A percentile compares a stretch with the other conserved stretches of the same genome.
These are phyloP conservation scores for Nicotiana noctiflora DNA, from an alignment of 257 asterid genomes.

Conservation along the genomic window DNA sequence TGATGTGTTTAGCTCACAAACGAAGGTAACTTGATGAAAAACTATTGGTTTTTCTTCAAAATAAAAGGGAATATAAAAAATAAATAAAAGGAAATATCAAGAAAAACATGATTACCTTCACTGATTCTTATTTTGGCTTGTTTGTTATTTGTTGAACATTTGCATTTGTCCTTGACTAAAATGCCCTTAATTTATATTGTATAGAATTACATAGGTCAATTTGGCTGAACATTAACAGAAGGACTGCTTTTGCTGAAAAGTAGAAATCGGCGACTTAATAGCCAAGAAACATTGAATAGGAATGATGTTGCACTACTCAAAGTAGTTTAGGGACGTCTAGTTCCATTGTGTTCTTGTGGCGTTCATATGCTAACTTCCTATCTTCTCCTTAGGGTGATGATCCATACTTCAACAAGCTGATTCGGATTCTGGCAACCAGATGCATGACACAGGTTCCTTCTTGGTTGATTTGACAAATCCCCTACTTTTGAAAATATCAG, in stretches of 20 bases:
- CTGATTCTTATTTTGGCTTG: not conserved
- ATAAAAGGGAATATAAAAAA: not conserved
- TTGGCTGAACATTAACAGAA: not conserved
- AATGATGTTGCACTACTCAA: conserved; percentile 4
- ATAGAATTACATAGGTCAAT: not conserved
- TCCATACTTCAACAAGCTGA: conserved; percentile 92
- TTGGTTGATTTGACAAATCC: not conserved
- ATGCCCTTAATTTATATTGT: not conserved
- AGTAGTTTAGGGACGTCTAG: not conserved
- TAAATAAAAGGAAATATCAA: not conserved
- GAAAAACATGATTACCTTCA: not conserved
- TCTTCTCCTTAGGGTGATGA: conserved; percentile 51
- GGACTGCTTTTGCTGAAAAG: not conserved
- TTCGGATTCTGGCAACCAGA: conserved; percentile 95
- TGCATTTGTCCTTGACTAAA: not conserved
- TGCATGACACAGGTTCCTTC: conserved; percentile 91
- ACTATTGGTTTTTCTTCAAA: not conserved
- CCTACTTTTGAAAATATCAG: not conserved
- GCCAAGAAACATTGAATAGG: not conserved
- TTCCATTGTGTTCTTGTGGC: not conserved
- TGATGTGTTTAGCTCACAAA: not conserved
- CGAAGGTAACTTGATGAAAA: not conserved
- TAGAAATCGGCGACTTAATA: not conserved
- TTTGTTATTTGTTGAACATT: not conserved
- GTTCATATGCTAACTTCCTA: not conserved